Conservation (phyloP, 2,329 filamentous ascomycete genomes). For the Lachnellula occidentalis region DNA sequence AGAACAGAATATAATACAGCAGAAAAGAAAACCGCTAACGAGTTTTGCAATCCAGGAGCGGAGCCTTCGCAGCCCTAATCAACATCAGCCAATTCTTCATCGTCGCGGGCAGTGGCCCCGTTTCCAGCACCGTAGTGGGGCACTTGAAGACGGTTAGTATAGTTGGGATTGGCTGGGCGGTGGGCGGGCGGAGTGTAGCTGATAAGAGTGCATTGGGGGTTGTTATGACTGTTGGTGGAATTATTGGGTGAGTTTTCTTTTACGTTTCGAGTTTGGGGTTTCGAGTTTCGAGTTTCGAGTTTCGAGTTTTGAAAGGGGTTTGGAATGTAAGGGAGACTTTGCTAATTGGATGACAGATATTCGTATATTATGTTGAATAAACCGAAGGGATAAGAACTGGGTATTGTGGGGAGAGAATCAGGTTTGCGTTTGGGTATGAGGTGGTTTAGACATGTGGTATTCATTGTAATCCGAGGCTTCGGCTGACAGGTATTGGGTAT, state of each 20-base stretch:
- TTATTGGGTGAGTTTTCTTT: conserved; percentile 18
- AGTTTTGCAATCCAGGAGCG: conserved; percentile 24
- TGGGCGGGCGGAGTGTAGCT: conserved; percentile 17
- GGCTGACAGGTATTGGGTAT: not conserved
- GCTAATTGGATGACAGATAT: conserved; percentile 13
- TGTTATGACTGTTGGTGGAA: conserved; percentile 22
- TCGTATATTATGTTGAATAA: conserved; percentile 25
- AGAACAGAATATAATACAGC: not conserved
- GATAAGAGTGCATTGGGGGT: conserved; percentile 22
- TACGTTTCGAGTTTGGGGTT: not conserved
- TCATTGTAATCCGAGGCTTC: too few relatives aligned
- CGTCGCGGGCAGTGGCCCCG: conserved; percentile 31
- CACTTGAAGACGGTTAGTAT: conserved; percentile 36
- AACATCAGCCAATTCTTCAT: conserved; percentile 32
- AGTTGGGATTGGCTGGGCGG: conserved; percentile 23
- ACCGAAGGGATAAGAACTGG: conserved; percentile 1
- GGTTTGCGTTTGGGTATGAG: not conserved
- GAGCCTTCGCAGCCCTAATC: conserved; percentile 35
- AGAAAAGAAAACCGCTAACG: not conserved
- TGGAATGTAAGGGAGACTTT: not conserved
- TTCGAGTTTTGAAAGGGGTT: not conserved
- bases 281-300: too few relatives aligned
- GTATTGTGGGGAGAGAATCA: not conserved
- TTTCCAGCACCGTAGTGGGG: conserved; percentile 38
- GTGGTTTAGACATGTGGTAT: too few relatives aligned